Evolutionary conservation across 2,329 filamentous ascomycete species (phyloP), one percentile per base, ranked within the genome.

Genomic region (Nemania sp.): DNA sequence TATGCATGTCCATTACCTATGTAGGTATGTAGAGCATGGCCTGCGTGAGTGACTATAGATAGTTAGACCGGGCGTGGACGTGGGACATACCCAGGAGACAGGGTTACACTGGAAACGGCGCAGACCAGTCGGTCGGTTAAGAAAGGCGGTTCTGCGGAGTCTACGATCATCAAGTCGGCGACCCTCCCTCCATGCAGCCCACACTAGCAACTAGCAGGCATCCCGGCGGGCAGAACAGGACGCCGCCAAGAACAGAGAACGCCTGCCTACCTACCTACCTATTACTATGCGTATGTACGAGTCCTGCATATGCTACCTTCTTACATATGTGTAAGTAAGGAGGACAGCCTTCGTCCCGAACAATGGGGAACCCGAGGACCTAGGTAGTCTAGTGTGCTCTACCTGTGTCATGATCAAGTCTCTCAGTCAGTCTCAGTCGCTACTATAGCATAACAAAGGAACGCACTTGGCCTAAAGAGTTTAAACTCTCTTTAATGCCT

Each of bases 81-180:
- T 51, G n/a, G 57, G 24, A 62, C 18, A 45, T 45, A 15, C 41
- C 10, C 5, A 18, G 54, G 2, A 43, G 4, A 8, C 18, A 24
- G 13, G 35, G 47, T 22, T 38, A 20, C 22, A 41, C 18, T n/a
- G 54, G n/a, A 20, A 54, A 41, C 41, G 35, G 56, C 38, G 24
- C 45, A 10, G 32, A 24, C 45, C 54, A 62, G 51, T 45, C 13
- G 18, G 41, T 22, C 11, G 29, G 47, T 27, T 35, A 56, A 18
- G 15, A 52, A 41, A 41, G 29, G 26, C 27, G 20, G 26, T 20
- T 56, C 54, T 38, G 29, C 29, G 54, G 60, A 15, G 15, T 26
- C 52, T 38, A 47, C 53, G 53, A 62, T 35, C 32, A n/a, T 64
- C 32, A 64, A 67, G 65, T 67, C 65, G 65, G 65, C 65, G 65